Evolutionary conservation across 164 flowering plant species (phyloP).

Genomic region (Stephania cephalantha): DNA sequence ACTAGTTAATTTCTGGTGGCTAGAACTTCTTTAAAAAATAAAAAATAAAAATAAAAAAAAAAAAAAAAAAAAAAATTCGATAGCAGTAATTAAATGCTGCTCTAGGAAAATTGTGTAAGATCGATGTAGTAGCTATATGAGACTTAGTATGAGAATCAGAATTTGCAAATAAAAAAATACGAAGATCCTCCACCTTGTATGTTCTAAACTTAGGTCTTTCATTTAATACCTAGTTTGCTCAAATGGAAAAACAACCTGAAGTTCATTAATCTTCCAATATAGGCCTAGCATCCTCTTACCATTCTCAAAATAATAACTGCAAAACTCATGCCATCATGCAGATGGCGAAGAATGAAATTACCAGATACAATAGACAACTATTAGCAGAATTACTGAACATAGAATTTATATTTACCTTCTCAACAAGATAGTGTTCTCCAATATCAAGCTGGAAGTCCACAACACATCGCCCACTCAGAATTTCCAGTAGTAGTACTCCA

Average conservation of each 20-base stretch:
- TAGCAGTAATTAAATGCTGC: not conserved
- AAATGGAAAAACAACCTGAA: not conserved
- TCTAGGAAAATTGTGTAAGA: not conserved
- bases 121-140: no score
- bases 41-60: no score
- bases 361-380: no score
- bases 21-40: no score
- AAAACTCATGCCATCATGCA: conserved; percentile 53
- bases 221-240: not conserved
- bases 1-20: no score
- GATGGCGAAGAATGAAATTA: no score
- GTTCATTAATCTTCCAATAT: not conserved
- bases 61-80: no score
- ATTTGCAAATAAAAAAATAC: no score
- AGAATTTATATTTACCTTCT: conserved; percentile 33
- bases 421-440: conserved; percentile 46
- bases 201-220: not conserved
- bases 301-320: not conserved
- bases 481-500: conserved; percentile 55
- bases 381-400: not conserved
- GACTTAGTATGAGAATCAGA: no score
- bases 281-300: not conserved
- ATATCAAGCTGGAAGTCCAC: conserved; percentile 34
- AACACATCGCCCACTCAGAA: conserved; percentile 39
- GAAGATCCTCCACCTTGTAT: no score